phyloP scores from a whole-genome alignment of 257 asterid genomes.

The Solanum bulbocastanum region DNA sequence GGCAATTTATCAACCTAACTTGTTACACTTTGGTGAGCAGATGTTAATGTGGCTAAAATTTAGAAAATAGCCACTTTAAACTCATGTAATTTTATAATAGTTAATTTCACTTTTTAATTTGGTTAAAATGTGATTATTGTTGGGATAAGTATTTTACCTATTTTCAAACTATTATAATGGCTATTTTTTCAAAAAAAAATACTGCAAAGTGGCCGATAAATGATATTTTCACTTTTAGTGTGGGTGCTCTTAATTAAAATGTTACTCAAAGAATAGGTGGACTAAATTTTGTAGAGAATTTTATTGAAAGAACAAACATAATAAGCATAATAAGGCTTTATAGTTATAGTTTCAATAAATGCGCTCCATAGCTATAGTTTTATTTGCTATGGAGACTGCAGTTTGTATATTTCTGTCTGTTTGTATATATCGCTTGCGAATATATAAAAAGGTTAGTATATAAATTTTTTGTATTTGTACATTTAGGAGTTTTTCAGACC shows the following conservation, averaged over 20 bases:
- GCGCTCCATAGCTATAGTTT: no score
- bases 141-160: not conserved
- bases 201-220: not conserved
- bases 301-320: no score
- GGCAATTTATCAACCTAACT: not conserved
- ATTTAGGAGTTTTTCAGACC: no score
- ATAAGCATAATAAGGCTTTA: no score
- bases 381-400: no score
- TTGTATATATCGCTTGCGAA: no score
- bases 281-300: not conserved
- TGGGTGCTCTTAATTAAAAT: not conserved
- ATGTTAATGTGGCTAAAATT: not conserved
- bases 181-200: not conserved
- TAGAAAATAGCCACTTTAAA: not conserved
- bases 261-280: not conserved
- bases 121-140: not conserved
- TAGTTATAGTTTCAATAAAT: no score
- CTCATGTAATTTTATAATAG: not conserved
- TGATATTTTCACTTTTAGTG: not conserved
- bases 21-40: not conserved
- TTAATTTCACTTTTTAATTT: no score
- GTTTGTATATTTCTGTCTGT: no score
- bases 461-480: no score
- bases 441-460: no score
- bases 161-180: not conserved